Base-by-base conservation (phyloP, 352 stramenopile genomes). In the Sclerospora graminicola region DNA sequence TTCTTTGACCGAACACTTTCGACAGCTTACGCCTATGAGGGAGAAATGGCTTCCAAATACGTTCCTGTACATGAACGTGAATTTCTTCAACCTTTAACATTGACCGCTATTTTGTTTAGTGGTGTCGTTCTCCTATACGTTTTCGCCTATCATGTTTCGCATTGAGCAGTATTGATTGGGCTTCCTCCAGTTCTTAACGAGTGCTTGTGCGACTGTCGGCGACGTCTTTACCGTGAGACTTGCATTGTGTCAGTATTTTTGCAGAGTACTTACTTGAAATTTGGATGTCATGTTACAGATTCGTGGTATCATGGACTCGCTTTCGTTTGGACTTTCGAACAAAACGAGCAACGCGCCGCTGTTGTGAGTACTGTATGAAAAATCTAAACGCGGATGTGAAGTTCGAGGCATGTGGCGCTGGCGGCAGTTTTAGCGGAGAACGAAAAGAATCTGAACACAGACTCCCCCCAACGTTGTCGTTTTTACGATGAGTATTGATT, bases 121-220 rank as follows among this genome's bases (percentile, higher is more conserved):
- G 54, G 84, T 99, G 9, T 97, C 96, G 41, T 96, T 99, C 53
- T 84, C 90, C 51, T 99, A 98, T 75, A 88, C 97, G 48, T 94
- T 98, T 37, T 97, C 83, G 28, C 85, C 95, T 5, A 87, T 99
- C 55, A 97, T 85, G 89, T 95, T 85, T 47, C 95, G 45, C 64
- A 97, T 98, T 56, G 89, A 98, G 52, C 83, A 97, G 54, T 90
- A 87, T 54, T 75, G 70, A 61, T 84, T 74, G 77, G 88, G 86
- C 23, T 82, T 94, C 15, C 49, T 89, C 2, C 67, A 89, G 47
- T 96, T 97, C 64, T 67, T 97, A 19, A 97, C 88, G 2, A 94
- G 79, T 50, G 70, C 95, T 40, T 96, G 79, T 50, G 90, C 89
- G 3, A 96, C 97, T 47, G 64, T 97, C 19, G 90, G 90, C 19